Percentiles rank a stretch among this genome's conserved stretches.
Conservation (phyloP, 140 eudicot genomes). For the Senecio squalidus region DNA sequence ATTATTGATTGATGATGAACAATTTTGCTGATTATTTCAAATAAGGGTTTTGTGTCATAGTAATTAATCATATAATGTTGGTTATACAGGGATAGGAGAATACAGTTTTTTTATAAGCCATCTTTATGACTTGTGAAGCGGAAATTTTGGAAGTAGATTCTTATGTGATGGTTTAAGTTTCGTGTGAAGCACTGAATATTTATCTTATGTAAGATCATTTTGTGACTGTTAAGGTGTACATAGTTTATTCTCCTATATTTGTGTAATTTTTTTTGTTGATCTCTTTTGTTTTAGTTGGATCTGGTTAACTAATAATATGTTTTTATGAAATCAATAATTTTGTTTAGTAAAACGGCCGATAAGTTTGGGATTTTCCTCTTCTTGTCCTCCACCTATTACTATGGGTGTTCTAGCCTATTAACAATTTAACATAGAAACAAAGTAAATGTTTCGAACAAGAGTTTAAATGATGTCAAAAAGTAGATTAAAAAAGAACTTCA, state of each 20-base stretch:
- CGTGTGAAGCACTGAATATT: constrained; percentile 7
- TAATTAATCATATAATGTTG: constrained; percentile 7
- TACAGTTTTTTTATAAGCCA: constrained; percentile 4
- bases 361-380: too few species aligned
- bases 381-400: too few species aligned
- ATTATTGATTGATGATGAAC: constrained; percentile 5
- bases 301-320: too few species aligned
- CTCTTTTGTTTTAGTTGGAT: neutral
- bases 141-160: constrained; percentile 20
- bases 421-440: too few species aligned
- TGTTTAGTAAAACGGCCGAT: too few species aligned
- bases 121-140: constrained; percentile 9
- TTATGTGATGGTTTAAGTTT: constrained; percentile 4
- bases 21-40: constrained; percentile 15
- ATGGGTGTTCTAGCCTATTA: too few species aligned
- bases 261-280: neutral
- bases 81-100: neutral
- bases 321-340: too few species aligned
- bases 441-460: too few species aligned
- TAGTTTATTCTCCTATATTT: constrained; percentile 1
- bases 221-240: neutral
- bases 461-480: too few species aligned
- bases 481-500: too few species aligned
- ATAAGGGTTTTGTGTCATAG: constrained; percentile 16
- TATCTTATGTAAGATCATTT: neutral